phyloP scores from a whole-genome alignment of 75 land plant genomes.

The Sequoia sempervirens region DNA sequence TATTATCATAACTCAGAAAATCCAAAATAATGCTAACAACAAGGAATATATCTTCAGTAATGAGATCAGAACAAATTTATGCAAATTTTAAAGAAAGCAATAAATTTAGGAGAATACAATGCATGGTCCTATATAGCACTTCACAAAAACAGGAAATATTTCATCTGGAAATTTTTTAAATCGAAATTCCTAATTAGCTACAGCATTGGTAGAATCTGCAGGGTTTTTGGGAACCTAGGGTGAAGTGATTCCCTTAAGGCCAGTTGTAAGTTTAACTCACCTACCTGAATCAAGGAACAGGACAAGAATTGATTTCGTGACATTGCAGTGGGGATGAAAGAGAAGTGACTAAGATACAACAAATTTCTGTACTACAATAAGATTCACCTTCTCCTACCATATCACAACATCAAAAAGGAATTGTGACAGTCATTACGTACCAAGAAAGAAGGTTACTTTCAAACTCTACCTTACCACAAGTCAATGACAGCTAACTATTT shows the following conservation, averaged over 20 bases:
- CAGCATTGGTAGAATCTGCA: not conserved
- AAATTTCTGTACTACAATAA: not conserved
- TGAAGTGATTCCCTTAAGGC: not conserved
- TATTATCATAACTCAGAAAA: not conserved
- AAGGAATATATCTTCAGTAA: not conserved
- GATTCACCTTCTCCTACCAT: not conserved
- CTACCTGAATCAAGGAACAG: not conserved
- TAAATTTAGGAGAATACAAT: not conserved
- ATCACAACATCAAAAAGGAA: not conserved
- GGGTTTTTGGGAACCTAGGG: not conserved
- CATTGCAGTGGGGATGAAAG: not conserved
- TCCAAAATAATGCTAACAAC: not conserved
- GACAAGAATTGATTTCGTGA: not conserved
- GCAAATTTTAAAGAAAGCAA: not conserved
- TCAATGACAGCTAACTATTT: not conserved
- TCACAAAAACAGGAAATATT: not conserved
- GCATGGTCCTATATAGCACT: not conserved
- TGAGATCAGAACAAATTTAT: not conserved
- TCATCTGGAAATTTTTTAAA: not conserved
- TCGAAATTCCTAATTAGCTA: not conserved
- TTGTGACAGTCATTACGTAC: not conserved
- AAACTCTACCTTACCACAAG: not conserved
- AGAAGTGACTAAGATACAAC: not conserved
- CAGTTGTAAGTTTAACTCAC: not conserved
- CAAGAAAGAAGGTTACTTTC: not conserved